Base-by-base conservation (phyloP, 805 yeast species). In the Clavispora carvajalis region DNA sequence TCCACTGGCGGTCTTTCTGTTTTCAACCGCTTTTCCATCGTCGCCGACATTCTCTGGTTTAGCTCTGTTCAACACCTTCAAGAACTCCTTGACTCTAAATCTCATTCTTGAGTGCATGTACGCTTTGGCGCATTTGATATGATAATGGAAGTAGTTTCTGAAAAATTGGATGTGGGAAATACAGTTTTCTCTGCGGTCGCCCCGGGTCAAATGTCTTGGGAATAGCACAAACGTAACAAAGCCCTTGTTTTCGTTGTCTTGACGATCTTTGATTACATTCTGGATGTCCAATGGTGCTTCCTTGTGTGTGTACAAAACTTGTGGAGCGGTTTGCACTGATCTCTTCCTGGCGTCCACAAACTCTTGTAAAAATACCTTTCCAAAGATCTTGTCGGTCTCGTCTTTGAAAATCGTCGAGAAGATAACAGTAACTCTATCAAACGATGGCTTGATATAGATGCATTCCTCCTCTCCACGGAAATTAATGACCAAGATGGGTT, bases 31-130 rank as follows among this genome's bases (percentile, higher is more conserved):
- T 42, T 65, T 68, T 5, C 73, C 73, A 50, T 81, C 89, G 43
- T 79, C 84, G 44, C 84, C 93, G 15, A 80, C 84, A 43, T 79
- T 85, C 55, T 93, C 99, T 21, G 96, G 91, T 66, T 90, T 89
- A 22, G 99, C 99, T 59, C 99, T 78, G 70, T 93, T 93, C 67
- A 93, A 79, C 23, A 93, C 91, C 73, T 93, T 93, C 59, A 90
- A 77, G 71, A 90, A 93, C 55, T 95, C 93, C 52, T 85, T 82
- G 18, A 93, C 98, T 57, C 99, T 79, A 66, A 74, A 87, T 65
- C 99, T 80, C 99, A 93, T 93, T 73, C 99, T 82, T 38, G 96
- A 88, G 65, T 93, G 99, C 82, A 93, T 81, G 67, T 86, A 93
- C 25, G 99, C 98, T 73, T 93, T 93, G 46, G 96, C 89, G 64